Evolutionary conservation across 139 green algal species (phyloP).

Genomic region (Tetradesmus lagerheimii): DNA sequence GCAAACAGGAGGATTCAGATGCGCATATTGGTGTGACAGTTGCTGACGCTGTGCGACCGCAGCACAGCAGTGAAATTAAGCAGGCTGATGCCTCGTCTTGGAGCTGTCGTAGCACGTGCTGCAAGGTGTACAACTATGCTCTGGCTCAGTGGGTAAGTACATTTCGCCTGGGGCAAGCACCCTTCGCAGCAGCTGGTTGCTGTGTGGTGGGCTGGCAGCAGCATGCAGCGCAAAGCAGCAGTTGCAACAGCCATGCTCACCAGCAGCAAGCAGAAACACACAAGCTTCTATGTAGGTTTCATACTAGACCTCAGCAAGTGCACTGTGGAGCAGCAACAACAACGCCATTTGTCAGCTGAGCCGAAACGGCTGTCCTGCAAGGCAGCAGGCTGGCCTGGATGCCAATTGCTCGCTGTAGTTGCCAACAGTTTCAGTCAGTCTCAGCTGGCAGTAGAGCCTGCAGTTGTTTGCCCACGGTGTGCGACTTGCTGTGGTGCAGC

Average conservation of each 20-base stretch:
- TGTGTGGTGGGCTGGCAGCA: neutral
- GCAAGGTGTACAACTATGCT: neutral
- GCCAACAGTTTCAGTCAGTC: neutral
- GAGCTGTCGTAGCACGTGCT: neutral
- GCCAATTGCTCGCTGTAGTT: too few species aligned
- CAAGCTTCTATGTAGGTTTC: too few species aligned
- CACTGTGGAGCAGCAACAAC: neutral
- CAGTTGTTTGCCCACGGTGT: too few species aligned
- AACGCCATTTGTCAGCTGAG: neutral
- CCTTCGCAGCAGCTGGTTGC: neutral
- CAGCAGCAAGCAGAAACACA: neutral
- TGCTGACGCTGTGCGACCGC: slow-evolving; percentile 12
- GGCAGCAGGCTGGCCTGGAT: neutral
- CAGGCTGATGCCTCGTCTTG: neutral
- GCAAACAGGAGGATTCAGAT: neutral
- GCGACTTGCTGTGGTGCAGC: too few species aligned
- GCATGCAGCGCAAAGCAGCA: neutral
- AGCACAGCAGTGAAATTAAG: neutral
- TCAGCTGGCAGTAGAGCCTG: too few species aligned
- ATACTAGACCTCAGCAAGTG: too few species aligned
- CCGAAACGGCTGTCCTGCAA: neutral
- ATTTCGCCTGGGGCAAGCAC: neutral
- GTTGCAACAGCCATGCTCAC: neutral
- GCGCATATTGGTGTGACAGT: slow-evolving; percentile 26
- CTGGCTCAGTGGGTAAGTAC: slow-evolving; percentile 26